These are phyloP conservation scores for Entophlyctis helioformis DNA, from an alignment of 192 early-diverging fungal species.

Conservation along the genomic window DNA sequence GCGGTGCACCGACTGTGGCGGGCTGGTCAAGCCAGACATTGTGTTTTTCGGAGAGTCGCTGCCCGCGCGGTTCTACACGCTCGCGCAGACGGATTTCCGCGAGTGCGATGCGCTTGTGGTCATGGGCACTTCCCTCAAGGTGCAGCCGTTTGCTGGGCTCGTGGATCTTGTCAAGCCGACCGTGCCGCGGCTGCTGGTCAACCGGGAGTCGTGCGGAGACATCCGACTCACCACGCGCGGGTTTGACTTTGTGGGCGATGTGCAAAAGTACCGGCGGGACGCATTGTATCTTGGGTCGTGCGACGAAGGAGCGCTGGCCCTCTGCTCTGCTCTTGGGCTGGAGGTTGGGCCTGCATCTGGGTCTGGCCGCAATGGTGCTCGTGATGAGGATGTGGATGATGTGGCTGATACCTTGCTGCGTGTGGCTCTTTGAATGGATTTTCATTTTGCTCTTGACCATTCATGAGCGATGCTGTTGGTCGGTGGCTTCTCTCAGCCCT, in stretches of 20 bases:
- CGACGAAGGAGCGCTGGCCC: too few species aligned
- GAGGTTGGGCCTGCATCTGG: too few species aligned
- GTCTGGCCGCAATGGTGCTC: too few species aligned
- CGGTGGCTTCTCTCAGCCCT: too few species aligned
- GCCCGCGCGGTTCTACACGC: conserved; percentile 60
- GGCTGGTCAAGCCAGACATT: conserved; percentile 86
- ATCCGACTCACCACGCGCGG: conserved; percentile 1
- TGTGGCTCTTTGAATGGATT: too few species aligned
- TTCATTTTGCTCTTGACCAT: too few species aligned
- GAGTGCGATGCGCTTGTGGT: conserved; percentile 79
- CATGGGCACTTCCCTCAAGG: conserved; percentile 83
- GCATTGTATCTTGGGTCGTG: conserved; percentile 70
- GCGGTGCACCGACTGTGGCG: conserved; percentile 50
- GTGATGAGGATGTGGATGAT: too few species aligned
- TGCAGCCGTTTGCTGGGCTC: conserved; percentile 79
- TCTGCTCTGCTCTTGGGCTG: too few species aligned
- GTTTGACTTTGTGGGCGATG: conserved; percentile 71
- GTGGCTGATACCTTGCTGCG: too few species aligned
- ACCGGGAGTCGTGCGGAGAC: conserved; percentile 68
- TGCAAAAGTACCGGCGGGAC: conserved; percentile 56
- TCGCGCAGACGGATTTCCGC: conserved; percentile 56
- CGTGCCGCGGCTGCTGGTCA: conserved; percentile 83
- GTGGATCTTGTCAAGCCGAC: conserved; percentile 47
- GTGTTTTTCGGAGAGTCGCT: conserved; percentile 92
- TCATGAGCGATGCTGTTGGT: too few species aligned